phyloP scores from a whole-genome alignment of 345 rosid species.

The Dovyalis caffra region DNA sequence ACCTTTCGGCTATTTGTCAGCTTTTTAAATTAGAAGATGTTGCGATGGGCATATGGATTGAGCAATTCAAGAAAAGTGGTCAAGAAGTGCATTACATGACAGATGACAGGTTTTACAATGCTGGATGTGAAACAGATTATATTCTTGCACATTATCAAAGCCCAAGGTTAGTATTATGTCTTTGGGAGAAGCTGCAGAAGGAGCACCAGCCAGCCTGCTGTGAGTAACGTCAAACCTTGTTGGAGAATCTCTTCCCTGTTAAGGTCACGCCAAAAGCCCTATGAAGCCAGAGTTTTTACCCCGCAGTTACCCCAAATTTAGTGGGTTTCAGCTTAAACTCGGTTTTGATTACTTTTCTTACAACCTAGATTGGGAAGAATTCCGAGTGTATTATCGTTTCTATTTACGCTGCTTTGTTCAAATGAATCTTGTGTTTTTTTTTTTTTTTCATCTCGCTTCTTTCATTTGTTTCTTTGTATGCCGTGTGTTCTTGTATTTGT shows the following conservation, averaged over 20 bases:
- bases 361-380: too few relatives aligned
- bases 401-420: too few relatives aligned
- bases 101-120: constrained; percentile 72
- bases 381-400: too few relatives aligned
- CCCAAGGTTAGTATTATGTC: constrained; percentile 70
- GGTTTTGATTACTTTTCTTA: too few relatives aligned
- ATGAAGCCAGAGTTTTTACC: too few relatives aligned
- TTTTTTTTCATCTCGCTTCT: too few relatives aligned
- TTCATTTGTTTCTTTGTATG: neutral
- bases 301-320: too few relatives aligned
- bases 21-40: constrained; percentile 91
- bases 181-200: constrained; percentile 85
- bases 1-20: constrained; percentile 32
- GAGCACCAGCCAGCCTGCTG: constrained; percentile 69
- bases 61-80: constrained; percentile 53
- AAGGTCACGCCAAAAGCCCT: neutral
- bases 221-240: constrained; percentile 36
- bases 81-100: constrained; percentile 53
- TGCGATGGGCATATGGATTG: constrained; percentile 95
- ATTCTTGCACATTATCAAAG: constrained; percentile 89
- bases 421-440: too few relatives aligned
- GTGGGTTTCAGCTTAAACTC: too few relatives aligned
- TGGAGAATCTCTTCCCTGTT: neutral
- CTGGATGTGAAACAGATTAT: constrained; percentile 68
- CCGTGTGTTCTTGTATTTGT: neutral